A percentile compares a stretch with the other conserved stretches of the same genome.
phyloP scores from a whole-genome alignment of 2,329 filamentous ascomycete genomes.

The Mollisiaceae sp. region DNA sequence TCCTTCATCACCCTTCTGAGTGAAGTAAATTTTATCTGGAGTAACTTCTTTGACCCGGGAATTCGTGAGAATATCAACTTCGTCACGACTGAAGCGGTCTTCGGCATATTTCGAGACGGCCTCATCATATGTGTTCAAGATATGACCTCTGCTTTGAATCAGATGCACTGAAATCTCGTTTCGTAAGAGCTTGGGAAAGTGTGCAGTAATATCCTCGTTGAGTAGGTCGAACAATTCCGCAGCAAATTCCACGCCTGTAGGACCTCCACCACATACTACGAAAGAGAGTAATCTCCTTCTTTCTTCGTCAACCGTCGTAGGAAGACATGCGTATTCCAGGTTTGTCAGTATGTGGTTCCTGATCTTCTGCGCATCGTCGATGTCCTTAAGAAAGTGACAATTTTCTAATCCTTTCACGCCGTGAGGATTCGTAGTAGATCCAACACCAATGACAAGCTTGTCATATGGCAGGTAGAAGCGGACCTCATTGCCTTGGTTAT shows the following conservation, averaged over 20 bases:
- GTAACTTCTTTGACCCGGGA: conserved; percentile 89
- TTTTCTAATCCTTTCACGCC: conserved; percentile 94
- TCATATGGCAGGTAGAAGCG: conserved; percentile 97
- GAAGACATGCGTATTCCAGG: conserved; percentile 88
- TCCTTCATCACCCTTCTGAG: conserved; percentile 77
- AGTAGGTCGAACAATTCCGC: conserved; percentile 95
- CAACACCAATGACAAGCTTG: conserved; percentile 91
- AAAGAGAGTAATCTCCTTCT: conserved; percentile 88
- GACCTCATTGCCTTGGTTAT: conserved; percentile 72
- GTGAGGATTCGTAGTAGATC: conserved; percentile 91
- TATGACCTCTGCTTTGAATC: conserved; percentile 92
- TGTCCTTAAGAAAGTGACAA: conserved; percentile 94
- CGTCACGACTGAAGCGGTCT: conserved; percentile 85
- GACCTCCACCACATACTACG: conserved; percentile 93
- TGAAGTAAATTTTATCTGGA: conserved; percentile 84
- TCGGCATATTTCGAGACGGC: conserved; percentile 92
- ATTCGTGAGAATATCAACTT: conserved; percentile 91
- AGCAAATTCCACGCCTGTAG: conserved; percentile 96
- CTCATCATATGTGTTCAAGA: conserved; percentile 98
- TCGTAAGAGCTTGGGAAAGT: conserved; percentile 87
- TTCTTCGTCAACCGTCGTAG: conserved; percentile 88
- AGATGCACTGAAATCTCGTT: conserved; percentile 98
- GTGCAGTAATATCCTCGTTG: conserved; percentile 85
- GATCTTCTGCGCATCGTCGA: conserved; percentile 88
- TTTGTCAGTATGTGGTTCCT: conserved; percentile 89